phyloP scores from a whole-genome alignment of 2,329 filamentous ascomycete species.

The Lasiodiplodia citricola region DNA sequence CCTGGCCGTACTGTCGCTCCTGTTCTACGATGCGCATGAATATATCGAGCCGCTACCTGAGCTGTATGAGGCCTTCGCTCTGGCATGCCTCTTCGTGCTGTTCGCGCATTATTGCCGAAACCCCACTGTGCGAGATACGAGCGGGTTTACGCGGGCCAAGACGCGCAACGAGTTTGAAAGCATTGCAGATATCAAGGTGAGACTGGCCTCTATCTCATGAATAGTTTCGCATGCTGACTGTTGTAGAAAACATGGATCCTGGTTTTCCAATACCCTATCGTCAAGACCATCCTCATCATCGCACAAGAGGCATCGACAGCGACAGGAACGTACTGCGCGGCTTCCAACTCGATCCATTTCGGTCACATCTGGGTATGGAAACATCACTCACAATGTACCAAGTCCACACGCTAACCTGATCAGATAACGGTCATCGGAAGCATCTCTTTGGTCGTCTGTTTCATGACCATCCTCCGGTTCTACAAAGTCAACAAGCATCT shows the following conservation, averaged over 20 bases:
- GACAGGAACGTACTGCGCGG: conserved; percentile 32
- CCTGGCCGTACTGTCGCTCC: conserved; percentile 33
- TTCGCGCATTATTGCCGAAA: not conserved
- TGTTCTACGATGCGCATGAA: conserved; percentile 34
- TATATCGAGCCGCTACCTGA: conserved; percentile 36
- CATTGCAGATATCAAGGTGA: conserved; percentile 2
- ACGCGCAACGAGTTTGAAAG: not conserved
- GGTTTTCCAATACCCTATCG: conserved; percentile 37
- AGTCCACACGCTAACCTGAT: conserved; percentile 17
- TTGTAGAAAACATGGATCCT: conserved; percentile 33
- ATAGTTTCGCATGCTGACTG: not conserved
- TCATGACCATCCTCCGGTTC: conserved; percentile 35
- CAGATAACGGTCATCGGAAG: conserved; percentile 34
- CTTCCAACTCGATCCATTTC: not conserved
- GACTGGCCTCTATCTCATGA: conserved; percentile 12
- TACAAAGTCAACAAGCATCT: conserved; percentile 31
- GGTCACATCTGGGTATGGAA: conserved; percentile 15
- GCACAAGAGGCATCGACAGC: conserved; percentile 33
- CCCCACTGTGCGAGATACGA: not conserved
- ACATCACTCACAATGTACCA: conserved; percentile 29
- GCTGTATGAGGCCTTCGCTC: conserved; percentile 37
- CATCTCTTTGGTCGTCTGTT: conserved; percentile 23
- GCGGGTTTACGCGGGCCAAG: not conserved
- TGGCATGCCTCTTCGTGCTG: conserved; percentile 29
- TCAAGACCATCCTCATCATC: conserved; percentile 32